phyloP scores from a whole-genome alignment of 345 rosid species.

The Linum lewisii region DNA sequence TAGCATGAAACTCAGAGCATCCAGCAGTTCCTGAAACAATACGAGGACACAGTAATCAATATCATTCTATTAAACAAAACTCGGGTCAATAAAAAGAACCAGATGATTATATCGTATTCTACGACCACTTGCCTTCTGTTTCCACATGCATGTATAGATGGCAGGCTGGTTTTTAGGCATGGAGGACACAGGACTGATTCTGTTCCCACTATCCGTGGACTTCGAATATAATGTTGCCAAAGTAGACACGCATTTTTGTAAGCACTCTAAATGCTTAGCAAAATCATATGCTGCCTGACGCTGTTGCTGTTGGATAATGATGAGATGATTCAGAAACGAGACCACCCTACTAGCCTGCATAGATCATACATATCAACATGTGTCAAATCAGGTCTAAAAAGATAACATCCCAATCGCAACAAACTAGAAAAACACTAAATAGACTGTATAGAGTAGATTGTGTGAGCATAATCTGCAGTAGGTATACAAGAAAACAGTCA shows the following conservation, averaged over 20 bases:
- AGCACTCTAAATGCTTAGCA: conserved; percentile 36
- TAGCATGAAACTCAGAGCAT: conserved; percentile 40
- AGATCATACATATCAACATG: conserved; percentile 8
- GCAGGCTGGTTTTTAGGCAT: conserved; percentile 45
- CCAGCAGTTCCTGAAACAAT: conserved; percentile 59
- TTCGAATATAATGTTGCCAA: conserved; percentile 32
- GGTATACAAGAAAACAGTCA: no score
- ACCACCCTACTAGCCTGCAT: conserved; percentile 55
- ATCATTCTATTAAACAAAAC: conserved; percentile 2
- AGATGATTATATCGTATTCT: neutral
- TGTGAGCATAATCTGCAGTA: no score
- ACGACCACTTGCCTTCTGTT: conserved; percentile 56
- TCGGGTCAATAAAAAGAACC: neutral
- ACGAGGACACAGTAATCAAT: neutral
- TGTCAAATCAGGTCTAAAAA: no score
- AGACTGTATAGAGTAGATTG: no score
- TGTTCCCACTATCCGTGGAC: conserved; percentile 16
- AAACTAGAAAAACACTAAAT: no score
- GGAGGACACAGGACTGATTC: conserved; percentile 23
- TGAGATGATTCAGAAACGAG: conserved; percentile 78
- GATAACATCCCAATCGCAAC: no score
- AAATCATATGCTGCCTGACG: conserved; percentile 52
- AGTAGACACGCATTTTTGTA: conserved; percentile 33
- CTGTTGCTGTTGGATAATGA: conserved; percentile 63
- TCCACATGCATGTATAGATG: conserved; percentile 54